Percentiles rank a stretch among this genome's conserved stretches.
phyloP scores from a whole-genome alignment of 2,329 filamentous ascomycete genomes.

The Microcyclospora tardicrescens region DNA sequence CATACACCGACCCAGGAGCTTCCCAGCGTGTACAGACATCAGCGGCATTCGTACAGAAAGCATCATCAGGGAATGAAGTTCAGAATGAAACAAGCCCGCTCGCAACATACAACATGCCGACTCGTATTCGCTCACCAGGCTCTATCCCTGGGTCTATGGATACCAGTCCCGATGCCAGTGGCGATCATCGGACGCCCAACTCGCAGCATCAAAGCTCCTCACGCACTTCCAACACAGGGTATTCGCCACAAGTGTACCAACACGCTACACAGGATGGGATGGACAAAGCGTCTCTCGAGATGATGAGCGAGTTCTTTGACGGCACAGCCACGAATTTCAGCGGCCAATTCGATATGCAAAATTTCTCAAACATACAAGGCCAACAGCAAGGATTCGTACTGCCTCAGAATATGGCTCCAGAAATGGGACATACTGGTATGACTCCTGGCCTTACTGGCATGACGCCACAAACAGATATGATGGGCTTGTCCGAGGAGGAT shows the following conservation, averaged over 20 bases:
- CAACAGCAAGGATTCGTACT: constrained; percentile 12
- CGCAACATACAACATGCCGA: constrained; percentile 3
- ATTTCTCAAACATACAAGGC: constrained; percentile 5
- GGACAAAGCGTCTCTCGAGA: constrained; percentile 4
- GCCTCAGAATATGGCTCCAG: constrained; percentile 7
- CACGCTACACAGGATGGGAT: no score
- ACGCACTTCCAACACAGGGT: constrained; percentile 15
- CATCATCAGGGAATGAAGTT: constrained; percentile 5
- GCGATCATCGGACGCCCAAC: constrained; percentile 15
- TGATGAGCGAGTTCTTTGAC: not conserved
- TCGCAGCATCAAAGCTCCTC: constrained; percentile 16
- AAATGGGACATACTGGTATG: constrained; percentile 7
- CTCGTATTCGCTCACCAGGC: no score
- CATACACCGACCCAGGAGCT: constrained; percentile 6
- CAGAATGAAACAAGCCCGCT: constrained; percentile 4
- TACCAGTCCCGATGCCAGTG: constrained; percentile 18
- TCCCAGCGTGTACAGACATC: constrained; percentile 4
- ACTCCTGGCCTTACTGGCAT: constrained; percentile 8
- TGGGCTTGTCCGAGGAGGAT: constrained; percentile 19
- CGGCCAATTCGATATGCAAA: constrained; percentile 12
- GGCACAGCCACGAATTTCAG: constrained; percentile 4
- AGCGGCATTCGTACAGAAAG: not conserved
- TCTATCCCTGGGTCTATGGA: constrained; percentile 11
- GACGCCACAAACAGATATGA: constrained; percentile 10
- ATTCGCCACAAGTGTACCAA: constrained; percentile 11